Conservation (phyloP, 108 stramenopile genomes). For the Cylindrotheca closterium region DNA sequence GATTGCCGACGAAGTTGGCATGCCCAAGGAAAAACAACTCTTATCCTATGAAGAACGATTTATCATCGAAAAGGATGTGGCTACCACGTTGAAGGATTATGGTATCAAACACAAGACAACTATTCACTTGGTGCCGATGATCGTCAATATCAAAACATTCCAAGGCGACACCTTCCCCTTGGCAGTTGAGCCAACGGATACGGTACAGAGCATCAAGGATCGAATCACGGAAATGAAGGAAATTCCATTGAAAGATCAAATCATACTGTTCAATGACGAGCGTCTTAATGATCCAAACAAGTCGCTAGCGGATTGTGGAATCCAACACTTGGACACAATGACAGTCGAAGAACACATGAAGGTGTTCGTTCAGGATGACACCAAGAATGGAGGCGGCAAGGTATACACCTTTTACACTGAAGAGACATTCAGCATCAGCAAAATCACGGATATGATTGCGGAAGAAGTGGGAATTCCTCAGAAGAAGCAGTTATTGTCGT, state of each 20-base stretch:
- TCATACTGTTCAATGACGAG: slow-evolving; percentile 6
- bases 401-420: neutral
- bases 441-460: slow-evolving; percentile 11
- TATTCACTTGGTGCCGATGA: slow-evolving; percentile 8
- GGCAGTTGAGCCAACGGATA: slow-evolving; percentile 17
- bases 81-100: slow-evolving; percentile 3
- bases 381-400: neutral
- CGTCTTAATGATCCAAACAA: slow-evolving; percentile 27
- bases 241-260: slow-evolving; percentile 26
- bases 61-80: too few species aligned
- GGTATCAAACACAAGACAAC: slow-evolving; percentile 13
- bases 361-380: neutral
- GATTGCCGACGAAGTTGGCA: too few species aligned
- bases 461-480: slow-evolving; percentile 19
- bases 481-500: slow-evolving; percentile 20
- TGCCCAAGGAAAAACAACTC: too few species aligned
- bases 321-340: too few species aligned
- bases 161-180: slow-evolving; percentile 13
- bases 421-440: too few species aligned
- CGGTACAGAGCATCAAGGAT: slow-evolving; percentile 16
- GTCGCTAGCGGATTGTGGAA: slow-evolving; percentile 18
- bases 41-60: too few species aligned
- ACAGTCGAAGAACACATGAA: too few species aligned
- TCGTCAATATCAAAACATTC: slow-evolving; percentile 8
- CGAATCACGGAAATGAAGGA: slow-evolving; percentile 5